Evolutionary conservation across 192 early-diverging fungal species (phyloP), one percentile per base, ranked within the genome.

Genomic region (Entomortierella parvispora): DNA sequence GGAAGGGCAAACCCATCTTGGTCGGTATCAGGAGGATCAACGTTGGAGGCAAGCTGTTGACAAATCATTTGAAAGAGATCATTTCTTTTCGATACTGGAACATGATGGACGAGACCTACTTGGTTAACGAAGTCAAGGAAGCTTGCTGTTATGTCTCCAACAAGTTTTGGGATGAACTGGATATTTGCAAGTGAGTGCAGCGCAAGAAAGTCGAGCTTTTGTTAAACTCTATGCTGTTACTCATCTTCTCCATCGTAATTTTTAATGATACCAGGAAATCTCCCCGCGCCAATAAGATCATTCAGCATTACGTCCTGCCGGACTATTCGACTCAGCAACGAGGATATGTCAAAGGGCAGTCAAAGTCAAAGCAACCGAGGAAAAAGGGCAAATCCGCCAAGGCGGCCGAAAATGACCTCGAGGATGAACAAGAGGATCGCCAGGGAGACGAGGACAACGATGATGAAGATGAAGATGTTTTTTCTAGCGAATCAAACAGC

Each of bases 41-140:
- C 51, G 89, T 96, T 12, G 95, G 93, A 33, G 95, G 95, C 4
- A 95, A 93, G 45, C 76, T 96, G 45, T 72, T 96, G 61, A 96
- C 95, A 10, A 96, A 91, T 68, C 92, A 94, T 53, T 76, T 96
- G 14, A 96, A 96, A 65, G 95, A 96, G 62, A 86, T 89, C n/a
- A 90, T 96, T 23, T 95, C 95, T n/a, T 96, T 96, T 65, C 83
- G 94, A 50, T 88, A 93, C 63, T 96, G 91, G 88, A 90, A 96
- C 65, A 96, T 96, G 95, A 96, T 94, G 93, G 93, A 96, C 54
- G 93, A 96, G 75, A 92, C 93, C 0, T 91, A 86, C 57, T 82
- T 96, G n/a, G 88, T 96, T 54, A 92, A 91, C 62, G 83, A 91
- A 22, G 88, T 93, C 62, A 96, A 96, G 79, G 93, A 95, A 77